Evolutionary conservation across 1,139 yeast genomes (phyloP), one percentile per base, ranked within the genome.

Genomic region (Hanseniaspora uvarum): DNA sequence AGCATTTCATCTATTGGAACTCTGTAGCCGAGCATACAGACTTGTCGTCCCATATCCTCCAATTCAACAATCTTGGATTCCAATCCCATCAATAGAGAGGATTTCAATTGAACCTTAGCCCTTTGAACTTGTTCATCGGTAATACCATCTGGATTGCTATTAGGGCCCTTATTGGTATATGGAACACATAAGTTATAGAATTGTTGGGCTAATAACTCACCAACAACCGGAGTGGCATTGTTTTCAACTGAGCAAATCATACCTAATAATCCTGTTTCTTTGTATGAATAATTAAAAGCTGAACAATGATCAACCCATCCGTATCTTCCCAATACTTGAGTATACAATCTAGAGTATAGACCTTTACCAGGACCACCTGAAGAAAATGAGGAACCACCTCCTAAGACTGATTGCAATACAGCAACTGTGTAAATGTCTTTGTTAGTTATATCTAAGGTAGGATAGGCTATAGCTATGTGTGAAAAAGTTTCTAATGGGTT

Each of bases 341-440:
- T 87, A 71, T 88, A 92, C 31, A 94, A 78, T 57, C 98, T 76
- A 2, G 96, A 86, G 67, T 88, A 94, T 97, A 92, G 89, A 5
- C 99, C 99, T 69, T 92, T 92, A 55, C 99, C 99, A n/a, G 99
- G 99, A 0, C 99, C 99, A 59, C 99, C 99, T 11, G 99, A 97
- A 24, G 94, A 83, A 65, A 92, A 92, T 1, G 97, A 88, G 7
- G 96, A 94, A 52, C 98, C 98, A 38, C 97, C 97, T 41, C 98
- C 98, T n/a, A 92, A 72, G 31, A 92, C 73, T 57, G 92, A 88
- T 65, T 92, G 98, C 55, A 92, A 75, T 0, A 92, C 83, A 1
- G 97, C 96, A 48, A 88, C 72, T 0, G 95, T 94, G 63, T 92
- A 92, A 44, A 89, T 81, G 62, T 92, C 97, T 19, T 87, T 89